phyloP scores from a whole-genome alignment of 208 protist species.

The Kentomonas sorsogonicus region DNA sequence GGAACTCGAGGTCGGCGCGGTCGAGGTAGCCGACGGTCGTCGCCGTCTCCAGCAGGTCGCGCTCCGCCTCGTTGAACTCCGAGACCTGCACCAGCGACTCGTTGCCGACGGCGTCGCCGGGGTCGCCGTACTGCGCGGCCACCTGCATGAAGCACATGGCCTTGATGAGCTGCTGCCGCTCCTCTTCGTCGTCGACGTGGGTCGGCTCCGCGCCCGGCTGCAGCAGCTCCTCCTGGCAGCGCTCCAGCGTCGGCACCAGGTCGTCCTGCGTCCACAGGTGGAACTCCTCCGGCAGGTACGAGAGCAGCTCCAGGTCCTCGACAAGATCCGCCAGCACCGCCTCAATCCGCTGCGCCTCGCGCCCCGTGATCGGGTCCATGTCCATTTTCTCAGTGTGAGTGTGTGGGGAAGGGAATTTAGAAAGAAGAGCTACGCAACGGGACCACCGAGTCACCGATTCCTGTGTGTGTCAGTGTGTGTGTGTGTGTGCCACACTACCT shows the following conservation, averaged over 20 bases:
- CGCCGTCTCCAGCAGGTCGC: constrained; percentile 39
- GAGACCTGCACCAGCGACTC: constrained; percentile 60
- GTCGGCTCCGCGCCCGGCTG: not conserved
- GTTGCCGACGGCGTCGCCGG: constrained; percentile 49
- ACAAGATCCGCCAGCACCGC: constrained; percentile 63
- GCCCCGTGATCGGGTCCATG: constrained; percentile 78
- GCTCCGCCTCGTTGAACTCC: constrained; percentile 71
- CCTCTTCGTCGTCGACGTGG: constrained; percentile 11
- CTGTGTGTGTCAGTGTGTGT: not conserved
- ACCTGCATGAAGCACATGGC: constrained; percentile 34
- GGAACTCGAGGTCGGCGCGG: constrained; percentile 37
- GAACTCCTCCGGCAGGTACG: constrained; percentile 59
- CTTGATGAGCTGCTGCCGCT: constrained; percentile 33
- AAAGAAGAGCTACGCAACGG: not conserved
- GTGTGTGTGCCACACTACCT: not conserved
- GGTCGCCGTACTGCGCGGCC: constrained; percentile 57
- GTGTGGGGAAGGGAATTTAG: not conserved
- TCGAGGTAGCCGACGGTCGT: constrained; percentile 51
- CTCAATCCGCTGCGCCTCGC: constrained; percentile 76
- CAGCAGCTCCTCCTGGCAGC: constrained; percentile 1
- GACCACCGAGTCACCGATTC: not conserved
- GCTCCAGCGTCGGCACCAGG: constrained; percentile 32
- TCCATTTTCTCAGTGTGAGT: constrained; percentile 41
- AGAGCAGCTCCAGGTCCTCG: constrained; percentile 57
- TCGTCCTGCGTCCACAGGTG: constrained; percentile 56